Percentiles rank a stretch among this genome's conserved stretches.
Conservation (phyloP, 495 filamentous ascomycete species). For the Aspergillus ostianus region DNA sequence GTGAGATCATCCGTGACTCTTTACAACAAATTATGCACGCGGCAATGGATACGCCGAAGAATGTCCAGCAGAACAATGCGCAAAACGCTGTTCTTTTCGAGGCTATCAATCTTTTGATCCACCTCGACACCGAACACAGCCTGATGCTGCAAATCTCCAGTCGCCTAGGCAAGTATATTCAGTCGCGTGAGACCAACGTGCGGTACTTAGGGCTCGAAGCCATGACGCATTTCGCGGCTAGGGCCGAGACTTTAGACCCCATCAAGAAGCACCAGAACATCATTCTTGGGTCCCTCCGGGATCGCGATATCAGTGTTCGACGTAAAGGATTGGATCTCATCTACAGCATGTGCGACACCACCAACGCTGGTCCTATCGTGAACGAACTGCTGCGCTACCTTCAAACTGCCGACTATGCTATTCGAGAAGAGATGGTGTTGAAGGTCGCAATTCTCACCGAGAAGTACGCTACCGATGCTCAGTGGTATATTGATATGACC, state of each 20-base stretch:
- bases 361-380: slow-evolving; percentile 89
- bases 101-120: slow-evolving; percentile 97
- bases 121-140: slow-evolving; percentile 93
- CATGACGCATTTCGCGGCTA: slow-evolving; percentile 96
- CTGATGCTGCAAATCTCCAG: slow-evolving; percentile 98
- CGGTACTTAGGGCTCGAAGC: slow-evolving; percentile 95
- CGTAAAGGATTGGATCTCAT: slow-evolving; percentile 93
- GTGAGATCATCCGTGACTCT: slow-evolving; percentile 88
- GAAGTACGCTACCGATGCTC: slow-evolving; percentile 96
- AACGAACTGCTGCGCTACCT: slow-evolving; percentile 91
- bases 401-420: slow-evolving; percentile 94
- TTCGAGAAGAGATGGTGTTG: slow-evolving; percentile 97
- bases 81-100: slow-evolving; percentile 98
- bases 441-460: slow-evolving; percentile 98
- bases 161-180: slow-evolving; percentile 91
- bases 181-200: slow-evolving; percentile 95
- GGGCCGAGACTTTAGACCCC: slow-evolving; percentile 91
- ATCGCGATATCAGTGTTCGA: slow-evolving; percentile 95
- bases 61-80: slow-evolving; percentile 99
- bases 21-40: slow-evolving; percentile 84
- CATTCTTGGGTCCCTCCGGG: slow-evolving; percentile 89
- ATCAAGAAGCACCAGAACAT: slow-evolving; percentile 98
- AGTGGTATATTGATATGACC: slow-evolving; percentile 99
- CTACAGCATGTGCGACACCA: slow-evolving; percentile 98
- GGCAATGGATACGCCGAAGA: slow-evolving; percentile 92